phyloP scores from a whole-genome alignment of 768 basidiomycete species.

The Amanita rubescens region DNA sequence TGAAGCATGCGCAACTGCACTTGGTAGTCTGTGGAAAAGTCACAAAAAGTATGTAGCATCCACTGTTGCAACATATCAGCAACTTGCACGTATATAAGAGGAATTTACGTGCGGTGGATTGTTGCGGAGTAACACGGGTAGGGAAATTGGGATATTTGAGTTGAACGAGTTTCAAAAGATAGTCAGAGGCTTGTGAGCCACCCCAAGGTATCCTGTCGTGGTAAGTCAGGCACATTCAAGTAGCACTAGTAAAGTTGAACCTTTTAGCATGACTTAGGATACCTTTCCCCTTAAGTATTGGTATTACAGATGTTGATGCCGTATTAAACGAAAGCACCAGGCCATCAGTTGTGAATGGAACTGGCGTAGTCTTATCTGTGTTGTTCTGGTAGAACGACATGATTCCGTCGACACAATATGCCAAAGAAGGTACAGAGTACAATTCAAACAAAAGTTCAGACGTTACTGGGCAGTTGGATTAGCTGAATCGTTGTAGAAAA shows the following conservation, averaged over 20 bases:
- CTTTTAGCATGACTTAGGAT: conserved; percentile 83
- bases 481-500: background rate
- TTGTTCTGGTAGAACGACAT: conserved; percentile 91
- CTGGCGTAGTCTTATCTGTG: conserved; percentile 22
- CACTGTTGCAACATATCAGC: conserved; percentile 43
- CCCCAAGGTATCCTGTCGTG: conserved; percentile 85
- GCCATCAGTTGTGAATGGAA: conserved; percentile 57
- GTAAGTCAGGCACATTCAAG: background rate
- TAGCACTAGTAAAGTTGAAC: conserved; percentile 27
- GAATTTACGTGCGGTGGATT: conserved; percentile 57
- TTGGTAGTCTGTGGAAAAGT: conserved; percentile 74
- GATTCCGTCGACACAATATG: conserved; percentile 84
- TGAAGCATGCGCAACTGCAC: conserved; percentile 58
- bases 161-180: conserved; percentile 88
- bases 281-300: conserved; percentile 75
- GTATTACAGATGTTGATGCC: conserved; percentile 85
- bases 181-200: conserved; percentile 81
- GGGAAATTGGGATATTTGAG: conserved; percentile 94
- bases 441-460: conserved; percentile 96
- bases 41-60: conserved; percentile 85
- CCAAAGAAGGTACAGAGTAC: conserved; percentile 78
- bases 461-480: conserved; percentile 49
- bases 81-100: background rate
- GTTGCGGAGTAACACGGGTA: conserved; percentile 66
- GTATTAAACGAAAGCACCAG: conserved; percentile 89